Conservation (phyloP, 495 filamentous ascomycete genomes). For the Pseudevernia furfuracea region DNA sequence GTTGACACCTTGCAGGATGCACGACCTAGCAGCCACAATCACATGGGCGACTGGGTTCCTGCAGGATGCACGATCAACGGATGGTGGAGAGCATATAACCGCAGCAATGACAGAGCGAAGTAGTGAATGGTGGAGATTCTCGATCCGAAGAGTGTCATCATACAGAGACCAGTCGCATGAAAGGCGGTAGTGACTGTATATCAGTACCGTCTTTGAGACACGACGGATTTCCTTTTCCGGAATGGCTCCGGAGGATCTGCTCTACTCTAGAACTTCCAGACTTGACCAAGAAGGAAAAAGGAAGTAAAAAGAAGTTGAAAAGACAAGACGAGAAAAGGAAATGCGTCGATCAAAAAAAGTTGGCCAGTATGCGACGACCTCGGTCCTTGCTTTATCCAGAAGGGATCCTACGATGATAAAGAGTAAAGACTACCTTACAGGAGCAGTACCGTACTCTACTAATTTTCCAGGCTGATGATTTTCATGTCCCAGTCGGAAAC, state of each 20-base stretch:
- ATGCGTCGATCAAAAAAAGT: background rate
- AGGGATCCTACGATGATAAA: no score
- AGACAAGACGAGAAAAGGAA: background rate
- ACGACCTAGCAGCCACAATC: slow-evolving; percentile 12
- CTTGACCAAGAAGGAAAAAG: background rate
- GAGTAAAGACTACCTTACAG: no score
- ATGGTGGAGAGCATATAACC: slow-evolving; percentile 11
- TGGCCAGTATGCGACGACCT: no score
- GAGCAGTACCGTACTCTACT: no score
- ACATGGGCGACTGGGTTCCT: slow-evolving; percentile 10
- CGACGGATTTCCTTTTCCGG: background rate
- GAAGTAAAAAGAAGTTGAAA: background rate
- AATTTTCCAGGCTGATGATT: no score
- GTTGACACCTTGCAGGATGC: slow-evolving; percentile 4
- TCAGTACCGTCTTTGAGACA: background rate
- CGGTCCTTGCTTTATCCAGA: no score
- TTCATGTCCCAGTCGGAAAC: background rate
- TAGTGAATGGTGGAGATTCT: background rate
- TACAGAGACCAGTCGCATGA: background rate
- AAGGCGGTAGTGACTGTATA: background rate
- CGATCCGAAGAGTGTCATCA: background rate
- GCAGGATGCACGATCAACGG: slow-evolving; percentile 10
- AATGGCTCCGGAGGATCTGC: background rate
- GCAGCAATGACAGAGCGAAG: slow-evolving; percentile 8
- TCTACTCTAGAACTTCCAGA: background rate